Evolutionary conservation across 306 rosid species (phyloP).

Genomic region (Trifolium fragiferum): DNA sequence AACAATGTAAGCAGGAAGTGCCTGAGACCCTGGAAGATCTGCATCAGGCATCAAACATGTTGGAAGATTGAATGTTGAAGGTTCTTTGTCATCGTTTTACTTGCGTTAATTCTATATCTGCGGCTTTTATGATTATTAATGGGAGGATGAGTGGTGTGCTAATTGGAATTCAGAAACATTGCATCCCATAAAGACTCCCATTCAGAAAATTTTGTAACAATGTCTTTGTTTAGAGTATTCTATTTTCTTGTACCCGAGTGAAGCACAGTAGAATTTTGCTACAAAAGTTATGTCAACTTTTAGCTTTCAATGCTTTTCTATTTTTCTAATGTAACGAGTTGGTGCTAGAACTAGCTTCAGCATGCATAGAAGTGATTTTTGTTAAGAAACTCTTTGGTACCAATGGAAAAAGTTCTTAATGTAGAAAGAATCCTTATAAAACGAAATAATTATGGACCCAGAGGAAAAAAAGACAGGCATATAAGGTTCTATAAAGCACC

Average conservation of each 20-base stretch:
- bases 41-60: conserved; percentile 40
- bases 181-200: conserved; percentile 23
- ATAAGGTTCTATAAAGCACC: no score
- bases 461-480: no score
- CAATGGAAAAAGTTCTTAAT: not conserved
- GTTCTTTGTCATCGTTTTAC: conserved; percentile 10
- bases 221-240: conserved; percentile 2
- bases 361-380: not conserved
- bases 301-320: not conserved
- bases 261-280: not conserved
- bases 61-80: conserved; percentile 47
- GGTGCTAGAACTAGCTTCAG: not conserved
- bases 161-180: conserved; percentile 16
- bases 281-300: not conserved
- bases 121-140: not conserved
- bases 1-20: conserved; percentile 70
- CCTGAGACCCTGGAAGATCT: conserved; percentile 57
- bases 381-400: not conserved
- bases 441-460: no score
- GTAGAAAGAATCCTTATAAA: not conserved
- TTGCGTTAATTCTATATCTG: conserved; percentile 23
- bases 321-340: not conserved
- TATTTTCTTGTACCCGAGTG: not conserved
- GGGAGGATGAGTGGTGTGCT: conserved; percentile 31
- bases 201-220: conserved; percentile 33